Conservation (phyloP, 2,329 filamentous ascomycete genomes). For the Apiospora kogelbergensis region DNA sequence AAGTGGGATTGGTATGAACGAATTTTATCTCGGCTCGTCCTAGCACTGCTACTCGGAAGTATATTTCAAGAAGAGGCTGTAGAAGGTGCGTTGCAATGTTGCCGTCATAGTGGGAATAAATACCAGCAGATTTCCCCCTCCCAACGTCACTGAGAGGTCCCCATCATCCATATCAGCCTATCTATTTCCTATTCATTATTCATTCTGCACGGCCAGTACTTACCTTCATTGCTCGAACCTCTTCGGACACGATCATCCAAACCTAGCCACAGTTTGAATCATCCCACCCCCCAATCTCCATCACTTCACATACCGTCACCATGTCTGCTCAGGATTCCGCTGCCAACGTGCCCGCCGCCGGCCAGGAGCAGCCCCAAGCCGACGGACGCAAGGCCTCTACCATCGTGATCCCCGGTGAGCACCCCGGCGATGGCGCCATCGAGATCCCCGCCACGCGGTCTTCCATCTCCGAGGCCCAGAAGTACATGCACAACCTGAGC, state of each 20-base stretch:
- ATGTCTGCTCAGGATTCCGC: not conserved
- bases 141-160: not conserved
- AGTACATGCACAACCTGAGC: constrained; percentile 74
- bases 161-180: not conserved
- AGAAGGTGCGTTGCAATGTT: not conserved
- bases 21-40: not conserved
- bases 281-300: not conserved
- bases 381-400: not conserved
- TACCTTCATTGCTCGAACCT: constrained; percentile 4
- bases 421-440: constrained; percentile 50
- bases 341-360: not conserved
- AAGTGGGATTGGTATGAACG: not conserved
- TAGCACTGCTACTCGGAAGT: not conserved
- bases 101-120: constrained; percentile 10
- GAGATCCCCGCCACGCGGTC: constrained; percentile 70
- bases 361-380: not conserved
- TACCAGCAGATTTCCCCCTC: constrained; percentile 4
- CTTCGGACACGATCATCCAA: constrained; percentile 2
- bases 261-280: constrained; percentile 2
- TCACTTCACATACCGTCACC: not conserved
- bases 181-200: not conserved
- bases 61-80: not conserved
- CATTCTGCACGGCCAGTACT: not conserved
- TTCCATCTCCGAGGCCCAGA: constrained; percentile 64
- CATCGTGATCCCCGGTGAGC: constrained; percentile 43